A percentile compares a stretch with the other conserved stretches of the same genome.
Evolutionary conservation across 352 stramenopile species (phyloP).

Genomic region (Globisporangium nodosum): DNA sequence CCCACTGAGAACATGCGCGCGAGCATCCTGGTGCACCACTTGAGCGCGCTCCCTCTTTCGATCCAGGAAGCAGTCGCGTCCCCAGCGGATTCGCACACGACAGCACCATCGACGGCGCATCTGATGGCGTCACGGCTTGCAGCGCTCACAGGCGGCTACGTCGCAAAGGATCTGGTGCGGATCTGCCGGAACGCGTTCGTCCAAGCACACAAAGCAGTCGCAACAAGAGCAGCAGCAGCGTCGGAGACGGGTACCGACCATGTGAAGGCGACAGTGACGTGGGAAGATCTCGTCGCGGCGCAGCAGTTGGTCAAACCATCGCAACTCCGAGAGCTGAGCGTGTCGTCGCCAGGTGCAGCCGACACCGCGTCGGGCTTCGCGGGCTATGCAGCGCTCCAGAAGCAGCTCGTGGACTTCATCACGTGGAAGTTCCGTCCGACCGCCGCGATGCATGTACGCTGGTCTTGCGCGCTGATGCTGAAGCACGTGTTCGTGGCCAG

Average conservation of each 20-base stretch:
- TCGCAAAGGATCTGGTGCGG: constrained; percentile 68
- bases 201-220: constrained; percentile 18
- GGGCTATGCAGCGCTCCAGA: constrained; percentile 51
- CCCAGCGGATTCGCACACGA: background rate
- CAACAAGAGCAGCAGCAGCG: background rate
- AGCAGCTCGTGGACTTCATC: constrained; percentile 63
- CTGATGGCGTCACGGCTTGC: constrained; percentile 39
- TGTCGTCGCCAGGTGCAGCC: constrained; percentile 42
- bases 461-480: background rate
- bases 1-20: constrained; percentile 50
- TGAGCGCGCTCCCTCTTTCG: constrained; percentile 25
- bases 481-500: background rate
- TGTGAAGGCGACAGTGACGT: constrained; percentile 16
- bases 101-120: background rate
- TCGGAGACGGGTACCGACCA: background rate
- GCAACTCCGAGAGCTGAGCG: constrained; percentile 69
- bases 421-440: constrained; percentile 62
- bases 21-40: constrained; percentile 40
- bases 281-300: constrained; percentile 37
- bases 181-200: constrained; percentile 62
- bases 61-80: background rate
- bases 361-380: constrained; percentile 32
- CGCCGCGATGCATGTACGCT: constrained; percentile 49
- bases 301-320: constrained; percentile 64
- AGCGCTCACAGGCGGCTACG: constrained; percentile 59